Conservation (phyloP, 495 filamentous ascomycete species). For the Penicillium subrubescens region DNA sequence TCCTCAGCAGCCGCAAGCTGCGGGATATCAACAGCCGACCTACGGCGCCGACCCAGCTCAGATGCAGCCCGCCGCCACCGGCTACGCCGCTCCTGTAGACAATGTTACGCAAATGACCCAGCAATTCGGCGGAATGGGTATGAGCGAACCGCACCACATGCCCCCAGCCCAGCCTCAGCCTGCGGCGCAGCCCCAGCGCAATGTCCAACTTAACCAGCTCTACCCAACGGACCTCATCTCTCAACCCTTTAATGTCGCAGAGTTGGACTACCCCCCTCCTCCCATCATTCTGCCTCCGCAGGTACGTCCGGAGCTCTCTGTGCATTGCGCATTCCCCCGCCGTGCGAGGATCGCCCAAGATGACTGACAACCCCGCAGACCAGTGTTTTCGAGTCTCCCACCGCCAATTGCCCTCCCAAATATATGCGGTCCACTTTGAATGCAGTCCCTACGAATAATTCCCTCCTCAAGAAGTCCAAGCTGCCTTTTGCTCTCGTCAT, state of each 20-base stretch:
- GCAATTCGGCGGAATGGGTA: constrained; percentile 79
- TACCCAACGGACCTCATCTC: constrained; percentile 88
- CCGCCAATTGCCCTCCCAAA: constrained; percentile 90
- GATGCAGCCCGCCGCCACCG: constrained; percentile 61
- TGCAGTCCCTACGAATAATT: constrained; percentile 86
- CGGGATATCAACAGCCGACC: constrained; percentile 56
- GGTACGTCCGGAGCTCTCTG: constrained; percentile 56
- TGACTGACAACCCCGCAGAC: constrained; percentile 58
- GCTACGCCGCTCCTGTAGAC: constrained; percentile 59
- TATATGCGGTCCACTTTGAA: constrained; percentile 96
- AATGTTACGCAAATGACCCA: constrained; percentile 75
- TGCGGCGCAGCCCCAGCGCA: constrained; percentile 54
- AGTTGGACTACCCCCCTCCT: constrained; percentile 89
- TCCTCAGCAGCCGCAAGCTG: constrained; percentile 50
- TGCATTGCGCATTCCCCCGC: neutral
- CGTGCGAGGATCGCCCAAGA: neutral
- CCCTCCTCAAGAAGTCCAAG: constrained; percentile 92
- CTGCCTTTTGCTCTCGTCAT: constrained; percentile 95
- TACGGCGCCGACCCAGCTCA: constrained; percentile 53
- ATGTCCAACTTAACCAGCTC: constrained; percentile 77
- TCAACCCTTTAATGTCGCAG: constrained; percentile 90
- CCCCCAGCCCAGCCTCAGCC: constrained; percentile 54
- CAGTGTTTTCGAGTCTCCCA: constrained; percentile 87
- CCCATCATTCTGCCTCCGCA: constrained; percentile 89
- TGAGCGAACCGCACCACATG: constrained; percentile 60